These are phyloP conservation scores for Alternaria sp. DNA, from an alignment of 2,329 filamentous ascomycete species.

Conservation along the genomic window DNA sequence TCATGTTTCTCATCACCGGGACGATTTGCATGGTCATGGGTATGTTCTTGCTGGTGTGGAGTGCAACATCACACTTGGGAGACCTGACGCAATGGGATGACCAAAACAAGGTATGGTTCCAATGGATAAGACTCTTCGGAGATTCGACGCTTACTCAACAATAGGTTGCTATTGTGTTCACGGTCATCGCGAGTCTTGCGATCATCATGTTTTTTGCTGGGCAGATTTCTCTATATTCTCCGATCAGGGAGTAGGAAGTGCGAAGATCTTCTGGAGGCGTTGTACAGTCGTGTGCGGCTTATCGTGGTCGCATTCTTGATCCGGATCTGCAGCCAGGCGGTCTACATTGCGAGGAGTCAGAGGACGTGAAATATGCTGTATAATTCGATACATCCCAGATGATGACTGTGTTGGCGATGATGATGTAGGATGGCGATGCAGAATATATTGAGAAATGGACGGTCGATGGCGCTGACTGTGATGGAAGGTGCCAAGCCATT, in stretches of 20 bases:
- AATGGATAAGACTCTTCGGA: neutral
- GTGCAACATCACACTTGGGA: slow-evolving; percentile 33
- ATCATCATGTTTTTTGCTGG: slow-evolving; percentile 27
- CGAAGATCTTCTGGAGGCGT: neutral
- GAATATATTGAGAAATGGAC: neutral
- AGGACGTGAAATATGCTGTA: neutral
- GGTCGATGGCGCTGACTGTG: neutral
- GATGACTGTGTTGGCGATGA: too few species aligned
- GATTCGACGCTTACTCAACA: neutral
- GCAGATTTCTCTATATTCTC: slow-evolving; percentile 22
- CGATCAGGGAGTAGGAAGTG: neutral
- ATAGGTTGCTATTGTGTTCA: slow-evolving; percentile 29
- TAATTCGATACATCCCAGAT: neutral
- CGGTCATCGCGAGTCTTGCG: slow-evolving; percentile 17
- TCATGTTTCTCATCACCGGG: slow-evolving; percentile 4
- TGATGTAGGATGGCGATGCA: neutral
- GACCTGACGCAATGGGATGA: slow-evolving; percentile 37
- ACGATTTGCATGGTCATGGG: too few species aligned
- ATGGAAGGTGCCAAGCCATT: neutral
- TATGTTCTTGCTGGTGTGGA: slow-evolving; percentile 49
- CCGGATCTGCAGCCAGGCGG: neutral
- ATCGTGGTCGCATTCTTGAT: neutral
- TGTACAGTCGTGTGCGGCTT: neutral
- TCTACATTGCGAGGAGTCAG: neutral
- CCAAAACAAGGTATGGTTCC: neutral